Base-by-base conservation (phyloP, 352 stramenopile species). In the Pythium scleroteichum region DNA sequence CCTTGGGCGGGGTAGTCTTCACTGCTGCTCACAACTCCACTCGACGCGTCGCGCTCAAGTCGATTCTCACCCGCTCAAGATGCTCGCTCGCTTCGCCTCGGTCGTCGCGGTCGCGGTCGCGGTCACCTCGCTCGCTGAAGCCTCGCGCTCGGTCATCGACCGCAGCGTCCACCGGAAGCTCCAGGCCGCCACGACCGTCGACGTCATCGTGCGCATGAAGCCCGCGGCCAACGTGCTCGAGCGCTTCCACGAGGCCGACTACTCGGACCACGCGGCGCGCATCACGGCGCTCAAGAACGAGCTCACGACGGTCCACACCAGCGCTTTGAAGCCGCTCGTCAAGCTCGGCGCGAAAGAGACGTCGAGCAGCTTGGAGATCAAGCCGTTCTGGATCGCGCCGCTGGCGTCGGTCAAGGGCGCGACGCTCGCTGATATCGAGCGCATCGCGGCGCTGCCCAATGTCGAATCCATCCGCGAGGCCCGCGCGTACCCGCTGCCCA, bases 351-450 rank as follows among this genome's bases (percentile, higher is more conserved):
- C 27, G 17, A 39, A 66, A 12, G 65, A 72, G 20, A 51, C 44
- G 6, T 64, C 62, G 26, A 19, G 2, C 14, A 26, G 24, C 19
- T 7, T 50, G 23, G 16, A 59, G 39, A 14, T 59, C 27, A 22
- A 70, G 66, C 48, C 49, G 33, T 68, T 62, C 26, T 73, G 66
- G 66, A 68, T 73, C 58, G 38, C 52, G 20, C 69, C 69, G 40
- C 46, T 67, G 5, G 52, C 52, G 39, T 40, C 40, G 22, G 19
- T 59, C 40, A 50, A 49, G 26, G 52, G 52, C 39, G 52, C 52
- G 39, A 51, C 52, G 16, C 20, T 50, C 24, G 52, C 35, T n/a
- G 20, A 32, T 23, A 27, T 59, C 2, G 39, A 49, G 16, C 45
- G 45, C 38, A 49, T 59, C 52, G 52, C 52, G 23, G 39, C 39